Conservation (phyloP, 2,329 filamentous ascomycete species). For the Chaetomium olivaceum region DNA sequence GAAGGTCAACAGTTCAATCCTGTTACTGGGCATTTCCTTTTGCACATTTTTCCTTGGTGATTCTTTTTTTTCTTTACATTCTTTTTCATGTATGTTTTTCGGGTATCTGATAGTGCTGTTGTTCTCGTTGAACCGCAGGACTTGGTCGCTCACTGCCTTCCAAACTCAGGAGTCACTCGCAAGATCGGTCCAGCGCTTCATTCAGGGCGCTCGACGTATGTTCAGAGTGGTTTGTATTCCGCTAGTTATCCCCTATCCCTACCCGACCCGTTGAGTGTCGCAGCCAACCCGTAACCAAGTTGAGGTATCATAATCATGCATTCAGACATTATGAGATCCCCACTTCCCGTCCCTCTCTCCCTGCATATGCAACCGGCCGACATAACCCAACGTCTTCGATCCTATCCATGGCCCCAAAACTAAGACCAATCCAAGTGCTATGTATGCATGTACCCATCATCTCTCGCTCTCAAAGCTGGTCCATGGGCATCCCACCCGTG, state of each 20-base stretch:
- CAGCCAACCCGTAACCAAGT: not conserved
- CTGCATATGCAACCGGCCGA: not conserved
- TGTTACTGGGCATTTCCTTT: conserved; percentile 22
- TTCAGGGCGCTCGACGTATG: not conserved
- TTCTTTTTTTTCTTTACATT: too few relatives aligned
- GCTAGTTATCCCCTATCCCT: not conserved
- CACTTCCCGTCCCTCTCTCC: too few relatives aligned
- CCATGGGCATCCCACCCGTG: conserved; percentile 23
- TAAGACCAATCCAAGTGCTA: not conserved
- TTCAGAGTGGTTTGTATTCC: not conserved
- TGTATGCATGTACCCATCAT: too few relatives aligned
- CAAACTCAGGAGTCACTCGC: too few relatives aligned
- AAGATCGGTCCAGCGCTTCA: too few relatives aligned
- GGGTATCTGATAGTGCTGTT: too few relatives aligned
- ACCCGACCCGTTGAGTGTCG: not conserved
- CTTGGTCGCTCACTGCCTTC: too few relatives aligned
- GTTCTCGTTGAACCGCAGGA: too few relatives aligned
- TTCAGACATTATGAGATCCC: not conserved
- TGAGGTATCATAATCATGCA: not conserved
- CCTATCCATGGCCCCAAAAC: not conserved
- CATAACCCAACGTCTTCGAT: not conserved
- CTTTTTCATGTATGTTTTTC: too few relatives aligned
- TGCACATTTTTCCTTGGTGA: not conserved
- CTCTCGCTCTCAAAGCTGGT: conserved; percentile 5
- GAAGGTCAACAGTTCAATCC: conserved; percentile 26